These are phyloP conservation scores for Podospora fimiseda DNA, from an alignment of 495 filamentous ascomycete species.

Conservation along the genomic window DNA sequence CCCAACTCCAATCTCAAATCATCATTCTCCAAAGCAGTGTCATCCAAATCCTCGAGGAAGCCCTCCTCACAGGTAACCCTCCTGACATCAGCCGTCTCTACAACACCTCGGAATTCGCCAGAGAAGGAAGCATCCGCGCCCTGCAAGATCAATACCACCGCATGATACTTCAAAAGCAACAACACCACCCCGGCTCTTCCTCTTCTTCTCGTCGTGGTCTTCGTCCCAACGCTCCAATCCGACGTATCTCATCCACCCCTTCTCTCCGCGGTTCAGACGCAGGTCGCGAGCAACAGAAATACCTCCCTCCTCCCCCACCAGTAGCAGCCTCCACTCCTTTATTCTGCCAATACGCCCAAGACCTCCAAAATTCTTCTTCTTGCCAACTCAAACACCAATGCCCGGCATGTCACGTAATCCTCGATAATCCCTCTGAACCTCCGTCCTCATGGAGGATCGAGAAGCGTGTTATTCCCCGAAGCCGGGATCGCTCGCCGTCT, in stretches of 20 bases:
- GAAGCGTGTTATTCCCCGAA: slow-evolving; percentile 19
- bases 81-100: slow-evolving; percentile 25
- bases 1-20: slow-evolving; percentile 30
- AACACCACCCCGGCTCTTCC: slow-evolving; percentile 13
- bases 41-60: slow-evolving; percentile 29
- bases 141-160: slow-evolving; percentile 33
- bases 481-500: background rate
- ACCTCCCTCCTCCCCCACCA: no score
- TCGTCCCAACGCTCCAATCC: slow-evolving; percentile 13
- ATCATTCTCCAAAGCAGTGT: slow-evolving; percentile 30
- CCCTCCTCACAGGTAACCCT: slow-evolving; percentile 20
- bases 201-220: slow-evolving; percentile 1
- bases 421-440: slow-evolving; percentile 1
- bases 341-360: slow-evolving; percentile 25
- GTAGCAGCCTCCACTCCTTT: slow-evolving; percentile 11
- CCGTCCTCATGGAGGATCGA: slow-evolving; percentile 25
- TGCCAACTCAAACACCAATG: slow-evolving; percentile 4
- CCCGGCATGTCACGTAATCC: slow-evolving; percentile 13
- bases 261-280: slow-evolving; percentile 7
- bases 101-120: slow-evolving; percentile 32
- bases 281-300: background rate
- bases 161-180: no score
- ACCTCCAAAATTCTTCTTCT: slow-evolving; percentile 16
- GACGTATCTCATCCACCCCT: slow-evolving; percentile 25
- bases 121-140: slow-evolving; percentile 28